These are phyloP conservation scores for Corylus heterophylla DNA, from an alignment of 306 rosid genomes.

Conservation along the genomic window DNA sequence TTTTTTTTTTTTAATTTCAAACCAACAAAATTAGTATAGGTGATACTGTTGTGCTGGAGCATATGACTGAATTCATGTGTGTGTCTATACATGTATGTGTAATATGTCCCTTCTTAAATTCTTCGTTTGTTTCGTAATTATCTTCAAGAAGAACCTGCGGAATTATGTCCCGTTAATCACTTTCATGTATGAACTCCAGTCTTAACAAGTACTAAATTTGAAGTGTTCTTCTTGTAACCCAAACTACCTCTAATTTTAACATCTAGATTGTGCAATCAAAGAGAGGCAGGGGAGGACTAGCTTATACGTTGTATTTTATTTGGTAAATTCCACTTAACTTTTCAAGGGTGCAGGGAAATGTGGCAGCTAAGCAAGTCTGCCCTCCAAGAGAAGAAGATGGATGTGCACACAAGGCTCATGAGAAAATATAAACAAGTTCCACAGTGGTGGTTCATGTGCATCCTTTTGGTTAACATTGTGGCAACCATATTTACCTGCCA, in stretches of 20 bases:
- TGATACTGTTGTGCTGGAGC: neutral
- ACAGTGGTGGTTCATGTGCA: slow-evolving; percentile 75
- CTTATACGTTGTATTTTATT: neutral
- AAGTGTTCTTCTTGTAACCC: neutral
- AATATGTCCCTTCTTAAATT: neutral
- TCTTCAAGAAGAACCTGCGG: neutral
- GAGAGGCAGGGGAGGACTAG: neutral
- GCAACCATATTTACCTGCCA: slow-evolving; percentile 56
- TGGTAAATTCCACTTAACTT: neutral
- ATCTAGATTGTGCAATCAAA: neutral
- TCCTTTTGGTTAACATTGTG: slow-evolving; percentile 57
- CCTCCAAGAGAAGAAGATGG: slow-evolving; percentile 56
- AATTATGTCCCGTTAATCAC: neutral
- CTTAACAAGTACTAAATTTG: neutral
- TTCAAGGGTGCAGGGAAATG: slow-evolving; percentile 55
- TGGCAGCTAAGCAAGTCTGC: slow-evolving; percentile 72
- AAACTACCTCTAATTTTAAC: neutral
- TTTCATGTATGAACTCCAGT: neutral
- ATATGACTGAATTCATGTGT: neutral
- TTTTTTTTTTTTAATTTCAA: neutral
- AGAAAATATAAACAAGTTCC: slow-evolving; percentile 69
- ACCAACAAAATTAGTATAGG: neutral
- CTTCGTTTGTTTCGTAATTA: neutral
- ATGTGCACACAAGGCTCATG: slow-evolving; percentile 86
- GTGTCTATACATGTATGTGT: neutral